These are phyloP conservation scores for Terana coerulea DNA, from an alignment of 768 basidiomycete genomes.

Conservation along the genomic window DNA sequence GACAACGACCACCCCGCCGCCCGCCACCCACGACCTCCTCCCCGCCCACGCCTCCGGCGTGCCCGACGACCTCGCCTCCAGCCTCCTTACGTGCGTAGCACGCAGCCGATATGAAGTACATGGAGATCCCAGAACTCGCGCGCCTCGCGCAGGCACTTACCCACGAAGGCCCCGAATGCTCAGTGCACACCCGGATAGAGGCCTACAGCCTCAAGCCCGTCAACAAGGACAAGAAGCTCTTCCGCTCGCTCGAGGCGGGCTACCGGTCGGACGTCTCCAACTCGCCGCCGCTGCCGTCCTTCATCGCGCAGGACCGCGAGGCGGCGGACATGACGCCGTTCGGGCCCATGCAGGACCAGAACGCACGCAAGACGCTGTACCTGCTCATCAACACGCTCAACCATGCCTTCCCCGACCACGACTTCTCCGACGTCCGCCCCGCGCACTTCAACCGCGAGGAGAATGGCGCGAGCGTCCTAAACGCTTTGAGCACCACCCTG, in stretches of 20 bases:
- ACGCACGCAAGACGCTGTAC: slow-evolving; percentile 89
- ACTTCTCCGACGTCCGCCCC: slow-evolving; percentile 90
- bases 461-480: slow-evolving; percentile 72
- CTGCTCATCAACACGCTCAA: slow-evolving; percentile 96
- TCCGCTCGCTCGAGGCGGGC: slow-evolving; percentile 85
- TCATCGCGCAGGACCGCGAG: slow-evolving; percentile 67
- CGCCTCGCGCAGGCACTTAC: slow-evolving; percentile 75
- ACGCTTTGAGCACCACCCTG: slow-evolving; percentile 80
- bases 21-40: too few relatives aligned
- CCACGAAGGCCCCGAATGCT: slow-evolving; percentile 83
- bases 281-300: slow-evolving; percentile 82
- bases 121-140: slow-evolving; percentile 77
- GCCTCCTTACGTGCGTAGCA: neutral
- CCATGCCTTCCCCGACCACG: slow-evolving; percentile 96
- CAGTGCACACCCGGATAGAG: slow-evolving; percentile 89
- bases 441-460: slow-evolving; percentile 85
- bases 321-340: slow-evolving; percentile 76
- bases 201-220: slow-evolving; percentile 98
- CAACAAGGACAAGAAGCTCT: slow-evolving; percentile 94
- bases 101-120: slow-evolving; percentile 71
- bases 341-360: slow-evolving; percentile 83
- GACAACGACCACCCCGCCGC: neutral
- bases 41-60: neutral
- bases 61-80: slow-evolving; percentile 3
- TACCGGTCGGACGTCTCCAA: slow-evolving; percentile 78